Evolutionary conservation across 2,329 filamentous ascomycete genomes (phyloP), one percentile per base, ranked within the genome.

Genomic region (Diaporthe amygdali): DNA sequence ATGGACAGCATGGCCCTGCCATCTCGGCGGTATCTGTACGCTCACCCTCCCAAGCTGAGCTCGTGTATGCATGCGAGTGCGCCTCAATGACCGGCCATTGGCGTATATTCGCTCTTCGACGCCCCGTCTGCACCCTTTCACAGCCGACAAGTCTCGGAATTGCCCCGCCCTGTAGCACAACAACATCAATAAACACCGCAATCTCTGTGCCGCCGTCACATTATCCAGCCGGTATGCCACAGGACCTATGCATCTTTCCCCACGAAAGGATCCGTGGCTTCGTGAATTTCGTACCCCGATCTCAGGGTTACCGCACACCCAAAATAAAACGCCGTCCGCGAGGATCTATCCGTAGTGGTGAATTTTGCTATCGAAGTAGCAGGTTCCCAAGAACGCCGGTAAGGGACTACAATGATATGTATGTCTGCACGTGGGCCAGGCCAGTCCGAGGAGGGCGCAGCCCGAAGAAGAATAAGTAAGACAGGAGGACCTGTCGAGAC

Each of bases 321-420:
- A 46, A 64, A 51, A 25, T 9, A 47, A 27, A 66, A 71, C 66
- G 70, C 70, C 70, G 39, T 71, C 56, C 56, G 66, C 66, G 41
- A 66, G 66, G 37, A 69, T 71, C 66, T 71, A 71, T 69, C 56
- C 66, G 69, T 71, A 44, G 56, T 68, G 52, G 54, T 59, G 32
- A 25, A 41, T 47, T 59, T 59, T 68, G 66, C 55, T 52, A 49
- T 49, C 34, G 32, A 41, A 15, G 39, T 27, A 25, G 32, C 41
- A 32, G 41, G 8, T 27, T 55, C 66, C 66, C 44, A 22, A 39
- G 25, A 68, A 68, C 66, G 66, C 66, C 66, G 47, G 52, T 49
- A 59, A 68, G 55, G 52, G 20, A 49, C 59, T 37, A 37, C n/a
- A 49, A 64, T 20, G 17, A 49, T 34, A 25, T 49, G 30, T 37